Percentiles rank a stretch among this genome's conserved stretches.
These are phyloP conservation scores for Dothistroma septosporum DNA, from an alignment of 2,329 filamentous ascomycete genomes.

Conservation along the genomic window DNA sequence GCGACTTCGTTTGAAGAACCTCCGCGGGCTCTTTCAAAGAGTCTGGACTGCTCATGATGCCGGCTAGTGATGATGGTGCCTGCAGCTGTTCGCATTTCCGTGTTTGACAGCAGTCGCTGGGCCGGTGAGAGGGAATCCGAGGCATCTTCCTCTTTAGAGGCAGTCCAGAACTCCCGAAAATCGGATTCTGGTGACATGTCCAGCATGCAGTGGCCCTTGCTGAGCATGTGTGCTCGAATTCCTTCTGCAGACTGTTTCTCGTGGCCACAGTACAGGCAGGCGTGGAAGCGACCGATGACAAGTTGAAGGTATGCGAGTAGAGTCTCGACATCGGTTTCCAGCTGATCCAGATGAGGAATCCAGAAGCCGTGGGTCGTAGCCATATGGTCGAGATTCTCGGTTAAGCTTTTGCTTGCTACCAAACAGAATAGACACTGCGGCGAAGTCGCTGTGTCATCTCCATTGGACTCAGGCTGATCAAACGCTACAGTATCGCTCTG, in stretches of 20 bases:
- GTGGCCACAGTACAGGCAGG: constrained; percentile 51
- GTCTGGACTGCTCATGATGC: not conserved
- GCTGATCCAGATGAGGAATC: constrained; percentile 20
- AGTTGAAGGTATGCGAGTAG: constrained; percentile 49
- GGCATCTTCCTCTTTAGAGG: not conserved
- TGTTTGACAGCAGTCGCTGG: not conserved
- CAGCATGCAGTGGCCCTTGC: constrained; percentile 46
- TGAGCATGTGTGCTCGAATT: constrained; percentile 51
- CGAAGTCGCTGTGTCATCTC: not conserved
- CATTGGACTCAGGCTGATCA: not conserved
- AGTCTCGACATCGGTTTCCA: constrained; percentile 47
- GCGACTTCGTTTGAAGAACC: not conserved
- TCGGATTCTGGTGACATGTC: constrained; percentile 17
- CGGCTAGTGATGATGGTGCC: constrained; percentile 12
- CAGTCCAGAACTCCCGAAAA: constrained; percentile 19
- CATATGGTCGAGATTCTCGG: constrained; percentile 48
- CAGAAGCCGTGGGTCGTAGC: constrained; percentile 44
- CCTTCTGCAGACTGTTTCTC: constrained; percentile 42
- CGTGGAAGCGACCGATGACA: constrained; percentile 46
- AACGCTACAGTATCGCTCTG: not conserved
- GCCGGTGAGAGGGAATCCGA: not conserved
- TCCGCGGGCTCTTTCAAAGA: not conserved
- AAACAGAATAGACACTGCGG: constrained; percentile 40
- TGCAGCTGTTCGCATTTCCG: constrained; percentile 7
- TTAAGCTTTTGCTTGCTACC: constrained; percentile 29